phyloP scores from a whole-genome alignment of 2,329 filamentous ascomycete genomes.

The Phyllosticta citribraziliensis region DNA sequence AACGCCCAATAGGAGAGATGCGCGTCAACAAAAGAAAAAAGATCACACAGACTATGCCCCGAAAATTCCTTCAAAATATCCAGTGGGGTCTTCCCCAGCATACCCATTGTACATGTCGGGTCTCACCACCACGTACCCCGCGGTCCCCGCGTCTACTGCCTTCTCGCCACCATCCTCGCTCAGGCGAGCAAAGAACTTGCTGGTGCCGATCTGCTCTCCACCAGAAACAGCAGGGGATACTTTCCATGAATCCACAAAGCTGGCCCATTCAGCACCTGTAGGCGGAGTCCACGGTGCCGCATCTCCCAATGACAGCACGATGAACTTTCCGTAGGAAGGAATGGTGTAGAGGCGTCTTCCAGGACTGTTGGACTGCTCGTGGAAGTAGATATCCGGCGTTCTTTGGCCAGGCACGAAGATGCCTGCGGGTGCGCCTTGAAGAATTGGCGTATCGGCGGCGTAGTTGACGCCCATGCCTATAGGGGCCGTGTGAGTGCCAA shows the following conservation, averaged over 20 bases:
- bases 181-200: not conserved
- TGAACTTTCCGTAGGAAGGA: constrained; percentile 7
- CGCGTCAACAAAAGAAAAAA: not conserved
- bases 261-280: constrained; percentile 1
- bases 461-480: constrained; percentile 33
- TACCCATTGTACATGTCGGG: constrained; percentile 9
- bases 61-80: constrained; percentile 6
- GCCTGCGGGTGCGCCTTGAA: constrained; percentile 4
- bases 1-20: not conserved
- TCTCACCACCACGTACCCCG: constrained; percentile 1
- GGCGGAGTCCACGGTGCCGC: not conserved
- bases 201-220: not conserved
- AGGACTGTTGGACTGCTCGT: not conserved
- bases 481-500: not conserved
- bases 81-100: not conserved
- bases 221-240: not conserved
- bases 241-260: constrained; percentile 7
- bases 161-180: constrained; percentile 2
- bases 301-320: constrained; percentile 3
- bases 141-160: not conserved
- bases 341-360: not conserved
- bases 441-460: constrained; percentile 13
- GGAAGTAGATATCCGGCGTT: constrained; percentile 7
- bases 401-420: constrained; percentile 8
- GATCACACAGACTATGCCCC: not conserved